Percentiles rank a stretch among this genome's conserved stretches.
Conservation (phyloP, 2,329 filamentous ascomycete species). For the Didymella keratinophila region DNA sequence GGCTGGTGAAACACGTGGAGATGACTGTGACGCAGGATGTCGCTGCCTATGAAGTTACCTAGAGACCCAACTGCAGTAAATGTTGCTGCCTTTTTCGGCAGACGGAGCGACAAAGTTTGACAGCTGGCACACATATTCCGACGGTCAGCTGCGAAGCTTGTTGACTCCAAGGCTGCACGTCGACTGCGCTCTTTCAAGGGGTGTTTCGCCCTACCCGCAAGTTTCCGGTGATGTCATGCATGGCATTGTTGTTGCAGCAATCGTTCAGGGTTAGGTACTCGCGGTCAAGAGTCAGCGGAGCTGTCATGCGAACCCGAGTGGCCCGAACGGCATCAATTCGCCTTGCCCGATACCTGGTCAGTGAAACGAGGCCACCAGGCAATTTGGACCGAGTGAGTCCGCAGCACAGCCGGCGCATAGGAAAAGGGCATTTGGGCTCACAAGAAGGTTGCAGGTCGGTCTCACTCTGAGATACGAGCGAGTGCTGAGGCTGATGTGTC, state of each 20-base stretch:
- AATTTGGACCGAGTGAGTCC: slow-evolving; percentile 9
- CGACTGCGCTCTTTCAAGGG: slow-evolving; percentile 6
- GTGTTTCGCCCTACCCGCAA: slow-evolving; percentile 12
- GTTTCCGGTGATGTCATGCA: slow-evolving; percentile 13
- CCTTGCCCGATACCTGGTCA: slow-evolving; percentile 3
- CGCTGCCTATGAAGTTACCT: neutral
- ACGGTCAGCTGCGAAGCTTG: slow-evolving; percentile 1
- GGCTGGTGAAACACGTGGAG: slow-evolving; percentile 27
- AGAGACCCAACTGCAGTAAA: slow-evolving; percentile 1
- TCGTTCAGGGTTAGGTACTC: neutral
- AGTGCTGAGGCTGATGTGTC: slow-evolving; percentile 8
- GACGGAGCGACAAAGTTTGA: slow-evolving; percentile 13
- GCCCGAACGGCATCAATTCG: slow-evolving; percentile 4
- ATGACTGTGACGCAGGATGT: slow-evolving; percentile 14
- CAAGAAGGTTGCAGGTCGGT: slow-evolving; percentile 14
- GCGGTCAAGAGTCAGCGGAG: slow-evolving; percentile 1
- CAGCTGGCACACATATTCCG: slow-evolving; percentile 6
- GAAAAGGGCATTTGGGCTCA: neutral
- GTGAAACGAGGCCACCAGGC: slow-evolving; percentile 1
- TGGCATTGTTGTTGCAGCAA: slow-evolving; percentile 7
- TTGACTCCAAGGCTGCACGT: neutral
- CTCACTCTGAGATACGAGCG: slow-evolving; percentile 4
- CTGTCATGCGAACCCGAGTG: slow-evolving; percentile 4
- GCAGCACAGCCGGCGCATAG: slow-evolving; percentile 7
- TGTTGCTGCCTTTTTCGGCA: slow-evolving; percentile 3